Evolutionary conservation across 495 filamentous ascomycete species (phyloP), one percentile per base, ranked within the genome.

Genomic region (Monascus purpureus): DNA sequence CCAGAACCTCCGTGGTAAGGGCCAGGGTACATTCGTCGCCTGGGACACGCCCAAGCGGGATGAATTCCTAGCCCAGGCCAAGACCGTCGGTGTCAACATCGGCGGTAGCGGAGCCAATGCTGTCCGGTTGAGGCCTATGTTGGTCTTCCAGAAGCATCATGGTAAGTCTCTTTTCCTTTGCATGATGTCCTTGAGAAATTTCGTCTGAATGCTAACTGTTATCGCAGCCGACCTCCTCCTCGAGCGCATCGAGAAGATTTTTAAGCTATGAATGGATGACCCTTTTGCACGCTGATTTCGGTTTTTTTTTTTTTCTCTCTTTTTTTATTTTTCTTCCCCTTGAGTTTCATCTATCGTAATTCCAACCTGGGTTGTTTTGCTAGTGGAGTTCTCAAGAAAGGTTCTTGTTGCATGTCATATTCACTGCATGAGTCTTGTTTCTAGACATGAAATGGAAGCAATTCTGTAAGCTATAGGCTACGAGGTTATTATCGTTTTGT

Each of bases 21-120:
- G 82, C 37, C 82, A 85, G 61, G 90, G 90, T 48, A 97, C 90
- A 12, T 97, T 96, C 56, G 83, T 97, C 50, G 90, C 92, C 35
- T 97, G 85, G 69, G 92, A 97, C 55, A 81, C 72, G 41, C 87
- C 87, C 33, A 55, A 72, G 38, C 67, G 92, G 42, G 90, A 96
- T 50, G 74, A 77, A 40, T 82, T 96, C 60, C 55, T 96, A 46
- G 74, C 59, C 47, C 76, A 72, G 65, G 59, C 57, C 45, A 65
- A 96, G 77, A 61, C 47, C 27, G 63, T 82, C 23, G 92, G 90
- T 42, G 61, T 97, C 41, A 96, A 96, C 59, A 85, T 97, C 57
- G 92, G 90, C 39, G 92, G 90, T 16, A 77, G 73, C 46, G 92
- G 90, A 12, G 70, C 69, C 49, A 63, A 46, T 25, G 87, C 90